A percentile compares a stretch with the other conserved stretches of the same genome.
phyloP scores from a whole-genome alignment of 2,329 filamentous ascomycete species.

The Arthrobotrys sphaeroides region DNA sequence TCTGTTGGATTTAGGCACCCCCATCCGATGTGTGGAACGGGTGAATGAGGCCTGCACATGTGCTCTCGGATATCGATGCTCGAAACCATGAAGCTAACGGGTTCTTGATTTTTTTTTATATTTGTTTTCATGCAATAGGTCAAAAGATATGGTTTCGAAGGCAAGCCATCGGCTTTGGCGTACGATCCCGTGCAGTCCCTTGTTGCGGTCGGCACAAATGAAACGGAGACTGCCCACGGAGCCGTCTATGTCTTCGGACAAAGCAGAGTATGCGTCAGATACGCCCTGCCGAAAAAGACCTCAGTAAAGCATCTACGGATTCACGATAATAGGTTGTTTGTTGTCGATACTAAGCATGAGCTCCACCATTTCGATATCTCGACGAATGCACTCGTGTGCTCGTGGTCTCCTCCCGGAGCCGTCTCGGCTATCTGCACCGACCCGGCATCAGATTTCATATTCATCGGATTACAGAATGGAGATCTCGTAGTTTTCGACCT shows the following conservation, averaged over 20 bases:
- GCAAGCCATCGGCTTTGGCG: slow-evolving; percentile 76
- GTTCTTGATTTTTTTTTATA: background rate
- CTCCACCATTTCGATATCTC: slow-evolving; percentile 76
- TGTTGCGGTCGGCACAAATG: slow-evolving; percentile 87
- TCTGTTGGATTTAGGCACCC: slow-evolving; percentile 12
- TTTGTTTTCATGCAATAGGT: slow-evolving; percentile 27
- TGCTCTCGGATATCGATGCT: background rate
- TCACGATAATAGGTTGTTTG: slow-evolving; percentile 83
- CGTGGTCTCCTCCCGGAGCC: slow-evolving; percentile 73
- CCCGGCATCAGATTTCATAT: slow-evolving; percentile 90
- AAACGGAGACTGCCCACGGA: slow-evolving; percentile 75
- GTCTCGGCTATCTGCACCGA: slow-evolving; percentile 81
- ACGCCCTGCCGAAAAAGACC: slow-evolving; percentile 75
- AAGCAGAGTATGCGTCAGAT: slow-evolving; percentile 77
- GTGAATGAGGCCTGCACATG: background rate
- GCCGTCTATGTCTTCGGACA: slow-evolving; percentile 91
- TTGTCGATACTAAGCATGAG: slow-evolving; percentile 85
- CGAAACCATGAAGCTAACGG: slow-evolving; percentile 24
- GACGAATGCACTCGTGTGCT: slow-evolving; percentile 6
- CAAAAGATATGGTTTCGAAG: slow-evolving; percentile 57
- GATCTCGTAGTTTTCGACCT: slow-evolving; percentile 93
- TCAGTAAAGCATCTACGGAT: slow-evolving; percentile 84
- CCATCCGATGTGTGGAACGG: background rate
- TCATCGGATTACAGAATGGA: slow-evolving; percentile 82
- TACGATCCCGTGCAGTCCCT: slow-evolving; percentile 96